Evolutionary conservation across 768 basidiomycete species (phyloP).

Genomic region (Tylopilus rubrobrunneus): DNA sequence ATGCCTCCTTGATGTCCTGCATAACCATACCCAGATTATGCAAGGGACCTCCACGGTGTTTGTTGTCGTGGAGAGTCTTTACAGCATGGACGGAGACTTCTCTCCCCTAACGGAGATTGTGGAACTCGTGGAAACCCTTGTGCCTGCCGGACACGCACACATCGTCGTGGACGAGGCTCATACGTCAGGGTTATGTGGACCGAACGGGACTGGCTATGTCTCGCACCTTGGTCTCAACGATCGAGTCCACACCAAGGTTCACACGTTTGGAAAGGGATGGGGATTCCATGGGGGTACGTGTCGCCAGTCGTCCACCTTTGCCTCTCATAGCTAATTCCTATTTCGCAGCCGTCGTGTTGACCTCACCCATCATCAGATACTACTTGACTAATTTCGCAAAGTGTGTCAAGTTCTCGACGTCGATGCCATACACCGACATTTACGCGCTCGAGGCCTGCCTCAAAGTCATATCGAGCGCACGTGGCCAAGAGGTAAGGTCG

Average conservation of each 20-base stretch:
- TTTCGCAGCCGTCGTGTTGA: slow-evolving; percentile 16
- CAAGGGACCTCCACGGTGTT: slow-evolving; percentile 36
- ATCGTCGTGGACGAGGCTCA: slow-evolving; percentile 59
- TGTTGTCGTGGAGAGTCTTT: slow-evolving; percentile 50
- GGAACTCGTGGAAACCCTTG: slow-evolving; percentile 32
- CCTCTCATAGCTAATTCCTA: background rate
- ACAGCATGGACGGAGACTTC: slow-evolving; percentile 62
- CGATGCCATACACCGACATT: slow-evolving; percentile 18
- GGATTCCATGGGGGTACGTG: slow-evolving; percentile 15
- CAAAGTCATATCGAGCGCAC: slow-evolving; percentile 7
- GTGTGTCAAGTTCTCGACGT: slow-evolving; percentile 19
- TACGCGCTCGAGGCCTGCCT: slow-evolving; percentile 42
- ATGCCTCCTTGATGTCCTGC: slow-evolving; percentile 24
- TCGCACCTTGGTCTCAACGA: slow-evolving; percentile 40
- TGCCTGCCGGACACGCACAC: slow-evolving; percentile 37
- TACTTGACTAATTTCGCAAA: slow-evolving; percentile 21
- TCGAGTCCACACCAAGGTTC: slow-evolving; percentile 45
- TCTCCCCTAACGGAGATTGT: slow-evolving; percentile 44
- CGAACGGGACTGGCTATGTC: slow-evolving; percentile 41
- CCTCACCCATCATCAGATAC: slow-evolving; percentile 13
- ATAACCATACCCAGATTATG: slow-evolving; percentile 19
- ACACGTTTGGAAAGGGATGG: slow-evolving; percentile 50
- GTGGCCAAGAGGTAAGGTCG: slow-evolving; percentile 17
- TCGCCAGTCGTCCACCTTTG: slow-evolving; percentile 1
- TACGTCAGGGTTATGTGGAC: slow-evolving; percentile 49